Percentiles rank a stretch among this genome's conserved stretches.
These are phyloP conservation scores for Hyphopichia buzzinii DNA, from an alignment of 1,139 yeast species.

Conservation along the genomic window DNA sequence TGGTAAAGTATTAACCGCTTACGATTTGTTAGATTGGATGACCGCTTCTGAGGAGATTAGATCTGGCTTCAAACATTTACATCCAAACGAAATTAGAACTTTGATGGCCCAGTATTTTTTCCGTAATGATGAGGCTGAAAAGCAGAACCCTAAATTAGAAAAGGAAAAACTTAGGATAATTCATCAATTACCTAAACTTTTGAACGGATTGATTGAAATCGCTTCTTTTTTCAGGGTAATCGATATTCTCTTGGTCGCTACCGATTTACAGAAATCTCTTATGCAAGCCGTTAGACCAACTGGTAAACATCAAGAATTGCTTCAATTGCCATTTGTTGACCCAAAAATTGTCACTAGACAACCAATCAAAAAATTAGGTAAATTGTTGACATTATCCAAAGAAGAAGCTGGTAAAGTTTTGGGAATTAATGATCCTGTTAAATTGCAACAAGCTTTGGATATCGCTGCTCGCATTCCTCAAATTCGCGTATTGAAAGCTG, in stretches of 20 bases:
- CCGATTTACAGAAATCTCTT: constrained; percentile 69
- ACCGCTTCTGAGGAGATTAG: constrained; percentile 63
- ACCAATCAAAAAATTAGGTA: constrained; percentile 60
- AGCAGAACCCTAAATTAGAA: constrained; percentile 25
- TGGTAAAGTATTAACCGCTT: constrained; percentile 62
- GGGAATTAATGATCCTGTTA: constrained; percentile 49
- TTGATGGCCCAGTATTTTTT: constrained; percentile 58
- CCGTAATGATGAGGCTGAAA: constrained; percentile 37
- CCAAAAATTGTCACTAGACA: constrained; percentile 41
- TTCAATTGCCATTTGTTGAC: constrained; percentile 79
- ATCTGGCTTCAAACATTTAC: constrained; percentile 36
- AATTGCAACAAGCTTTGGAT: constrained; percentile 47
- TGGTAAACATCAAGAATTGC: constrained; percentile 58
- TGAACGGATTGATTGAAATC: constrained; percentile 76
- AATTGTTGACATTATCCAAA: constrained; percentile 56
- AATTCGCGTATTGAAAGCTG: constrained; percentile 66
- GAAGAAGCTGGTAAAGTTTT: constrained; percentile 55
- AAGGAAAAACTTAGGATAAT: constrained; percentile 54
- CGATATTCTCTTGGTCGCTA: constrained; percentile 59
- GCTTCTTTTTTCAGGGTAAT: constrained; percentile 75
- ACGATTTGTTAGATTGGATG: constrained; percentile 60
- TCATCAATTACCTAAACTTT: constrained; percentile 60
- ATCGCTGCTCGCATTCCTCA: constrained; percentile 70
- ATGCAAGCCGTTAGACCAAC: constrained; percentile 73
- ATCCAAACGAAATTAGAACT: constrained; percentile 45